Evolutionary conservation across 2,329 filamentous ascomycete species (phyloP).

Genomic region (Pseudogymnoascus sp.): DNA sequence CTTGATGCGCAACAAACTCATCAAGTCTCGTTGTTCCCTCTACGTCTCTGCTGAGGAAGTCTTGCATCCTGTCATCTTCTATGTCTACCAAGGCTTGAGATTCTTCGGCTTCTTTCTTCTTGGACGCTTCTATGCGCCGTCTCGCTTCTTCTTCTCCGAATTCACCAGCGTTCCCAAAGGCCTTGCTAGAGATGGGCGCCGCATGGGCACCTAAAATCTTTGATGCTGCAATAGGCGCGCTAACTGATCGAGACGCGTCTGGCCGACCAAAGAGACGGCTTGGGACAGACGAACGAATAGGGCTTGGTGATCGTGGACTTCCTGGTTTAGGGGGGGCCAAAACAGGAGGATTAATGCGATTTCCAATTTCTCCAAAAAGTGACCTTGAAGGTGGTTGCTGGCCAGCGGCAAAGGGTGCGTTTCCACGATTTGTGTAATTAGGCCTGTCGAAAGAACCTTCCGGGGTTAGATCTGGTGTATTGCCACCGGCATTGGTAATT

Average conservation of each 20-base stretch:
- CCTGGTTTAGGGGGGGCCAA: conserved; percentile 42
- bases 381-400: conserved; percentile 33
- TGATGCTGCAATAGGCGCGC: conserved; percentile 51
- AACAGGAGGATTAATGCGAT: conserved; percentile 44
- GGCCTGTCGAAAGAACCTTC: conserved; percentile 50
- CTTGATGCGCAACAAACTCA: conserved; percentile 58
- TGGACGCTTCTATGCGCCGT: conserved; percentile 32
- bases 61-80: conserved; percentile 61
- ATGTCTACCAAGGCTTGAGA: conserved; percentile 53
- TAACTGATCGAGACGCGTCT: conserved; percentile 49
- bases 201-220: conserved; percentile 41
- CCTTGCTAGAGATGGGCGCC: conserved; percentile 31
- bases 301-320: conserved; percentile 67
- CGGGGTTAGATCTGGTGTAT: conserved; percentile 46
- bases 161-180: conserved; percentile 17
- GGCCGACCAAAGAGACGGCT: conserved; percentile 36
- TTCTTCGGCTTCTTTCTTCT: conserved; percentile 49
- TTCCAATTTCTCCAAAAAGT: conserved; percentile 48
- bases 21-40: conserved; percentile 55
- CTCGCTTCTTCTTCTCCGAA: conserved; percentile 23
- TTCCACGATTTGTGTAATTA: conserved; percentile 31
- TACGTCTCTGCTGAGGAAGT: conserved; percentile 51
- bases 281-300: conserved; percentile 52
- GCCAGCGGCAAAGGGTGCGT: conserved; percentile 32
- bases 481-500: conserved; percentile 43